Evolutionary conservation across 176 grass and related monocot genomes (phyloP).

Genomic region (Neostapfia colusana): DNA sequence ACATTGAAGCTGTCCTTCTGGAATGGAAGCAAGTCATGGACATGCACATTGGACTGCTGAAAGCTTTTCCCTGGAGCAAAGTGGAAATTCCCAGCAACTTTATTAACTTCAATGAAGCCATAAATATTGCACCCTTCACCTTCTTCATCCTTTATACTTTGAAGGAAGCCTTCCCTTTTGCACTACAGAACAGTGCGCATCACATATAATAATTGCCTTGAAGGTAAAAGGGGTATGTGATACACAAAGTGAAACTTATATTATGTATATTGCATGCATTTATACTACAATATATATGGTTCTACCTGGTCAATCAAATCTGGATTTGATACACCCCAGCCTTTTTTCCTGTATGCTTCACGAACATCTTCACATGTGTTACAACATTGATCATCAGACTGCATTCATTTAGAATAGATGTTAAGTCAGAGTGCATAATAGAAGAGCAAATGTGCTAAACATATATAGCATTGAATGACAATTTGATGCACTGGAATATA

Average conservation of each 20-base stretch:
- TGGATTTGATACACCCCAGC: constrained; percentile 89
- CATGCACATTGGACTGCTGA: constrained; percentile 93
- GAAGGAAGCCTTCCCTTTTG: constrained; percentile 97
- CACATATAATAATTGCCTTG: constrained; percentile 31
- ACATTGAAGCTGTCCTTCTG: constrained; percentile 99
- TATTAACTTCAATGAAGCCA: constrained; percentile 88
- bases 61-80: constrained; percentile 99
- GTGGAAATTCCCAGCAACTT: constrained; percentile 98
- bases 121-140: constrained; percentile 99
- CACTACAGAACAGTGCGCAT: constrained; percentile 54
- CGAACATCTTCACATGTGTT: constrained; percentile 96
- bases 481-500: constrained; percentile 9
- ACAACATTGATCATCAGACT: constrained; percentile 89
- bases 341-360: constrained; percentile 94
- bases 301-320: constrained; percentile 86
- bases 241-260: constrained; percentile 14
- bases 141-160: constrained; percentile 97
- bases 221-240: constrained; percentile 9
- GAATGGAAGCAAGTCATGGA: constrained; percentile 94
- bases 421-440: constrained; percentile 21
- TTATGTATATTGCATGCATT: background rate
- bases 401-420: constrained; percentile 41
- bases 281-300: constrained; percentile 1
- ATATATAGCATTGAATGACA: constrained; percentile 15
- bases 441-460: constrained; percentile 18